Evolutionary conservation across 345 rosid genomes (phyloP).

Genomic region (Lepidium africanum): DNA sequence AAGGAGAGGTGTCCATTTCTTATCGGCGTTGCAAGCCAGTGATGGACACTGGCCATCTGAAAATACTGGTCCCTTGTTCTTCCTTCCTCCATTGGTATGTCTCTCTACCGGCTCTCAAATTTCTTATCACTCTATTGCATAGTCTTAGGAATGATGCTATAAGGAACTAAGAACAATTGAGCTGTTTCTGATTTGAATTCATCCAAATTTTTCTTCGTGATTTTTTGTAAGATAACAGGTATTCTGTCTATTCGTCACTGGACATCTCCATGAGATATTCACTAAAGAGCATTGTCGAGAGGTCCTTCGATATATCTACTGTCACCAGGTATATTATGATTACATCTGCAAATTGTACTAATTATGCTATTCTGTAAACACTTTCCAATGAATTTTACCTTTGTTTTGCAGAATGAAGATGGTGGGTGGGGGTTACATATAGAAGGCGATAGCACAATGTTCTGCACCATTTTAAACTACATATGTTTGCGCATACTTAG

Average conservation of each 20-base stretch:
- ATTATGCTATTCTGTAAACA: neutral
- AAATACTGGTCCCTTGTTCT: constrained; percentile 54
- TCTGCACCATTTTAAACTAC: constrained; percentile 35
- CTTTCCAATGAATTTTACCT: neutral
- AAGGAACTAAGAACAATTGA: neutral
- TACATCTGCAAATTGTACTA: neutral
- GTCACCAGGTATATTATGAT: constrained; percentile 33
- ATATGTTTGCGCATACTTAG: constrained; percentile 39
- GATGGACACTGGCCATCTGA: constrained; percentile 73
- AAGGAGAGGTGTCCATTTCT: constrained; percentile 39
- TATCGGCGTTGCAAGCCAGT: constrained; percentile 50
- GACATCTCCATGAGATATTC: constrained; percentile 34
- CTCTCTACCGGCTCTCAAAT: constrained; percentile 17
- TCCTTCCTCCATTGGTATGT: constrained; percentile 50
- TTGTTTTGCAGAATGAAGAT: constrained; percentile 33
- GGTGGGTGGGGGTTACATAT: constrained; percentile 45
- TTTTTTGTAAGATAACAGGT: constrained; percentile 20
- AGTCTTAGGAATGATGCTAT: neutral
- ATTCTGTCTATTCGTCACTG: constrained; percentile 34
- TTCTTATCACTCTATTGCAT: neutral
- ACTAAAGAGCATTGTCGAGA: constrained; percentile 37
- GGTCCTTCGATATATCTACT: constrained; percentile 40
- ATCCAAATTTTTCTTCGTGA: neutral
- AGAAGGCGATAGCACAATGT: constrained; percentile 39
- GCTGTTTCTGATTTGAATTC: neutral